Evolutionary conservation across 768 basidiomycete species (phyloP).

Genomic region (Holtermanniella nyarrowii): DNA sequence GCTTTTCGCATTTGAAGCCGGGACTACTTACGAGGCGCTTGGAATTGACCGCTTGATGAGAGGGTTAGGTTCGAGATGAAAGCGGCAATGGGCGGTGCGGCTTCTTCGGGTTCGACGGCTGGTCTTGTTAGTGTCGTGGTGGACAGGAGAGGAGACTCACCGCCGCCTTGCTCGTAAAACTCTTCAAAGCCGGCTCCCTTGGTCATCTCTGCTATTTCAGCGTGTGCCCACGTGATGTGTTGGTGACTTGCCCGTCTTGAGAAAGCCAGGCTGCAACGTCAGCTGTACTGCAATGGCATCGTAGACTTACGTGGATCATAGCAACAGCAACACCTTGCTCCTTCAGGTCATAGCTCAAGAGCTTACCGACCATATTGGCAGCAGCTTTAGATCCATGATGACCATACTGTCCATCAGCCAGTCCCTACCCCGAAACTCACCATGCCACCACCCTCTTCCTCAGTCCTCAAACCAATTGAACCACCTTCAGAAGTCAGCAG

Average conservation of each 20-base stretch:
- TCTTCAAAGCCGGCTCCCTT: slow-evolving; percentile 46
- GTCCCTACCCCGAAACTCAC: background rate
- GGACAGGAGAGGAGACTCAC: slow-evolving; percentile 21
- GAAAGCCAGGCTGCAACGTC: slow-evolving; percentile 45
- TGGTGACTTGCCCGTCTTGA: slow-evolving; percentile 43
- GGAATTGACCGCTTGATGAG: slow-evolving; percentile 44
- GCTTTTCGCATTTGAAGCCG: background rate
- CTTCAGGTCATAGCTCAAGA: slow-evolving; percentile 44
- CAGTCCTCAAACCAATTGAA: slow-evolving; percentile 44
- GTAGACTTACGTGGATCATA: slow-evolving; percentile 45
- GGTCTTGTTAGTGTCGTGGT: background rate
- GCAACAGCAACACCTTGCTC: slow-evolving; percentile 43
- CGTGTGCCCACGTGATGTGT: background rate
- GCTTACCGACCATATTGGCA: slow-evolving; percentile 47
- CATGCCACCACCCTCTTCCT: slow-evolving; percentile 47
- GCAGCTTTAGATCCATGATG: slow-evolving; percentile 49
- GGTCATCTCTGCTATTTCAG: slow-evolving; percentile 38
- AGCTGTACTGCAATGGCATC: background rate
- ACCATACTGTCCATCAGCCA: slow-evolving; percentile 36
- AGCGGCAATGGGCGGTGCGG: slow-evolving; percentile 42
- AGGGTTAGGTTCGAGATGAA: slow-evolving; percentile 42
- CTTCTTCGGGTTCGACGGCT: slow-evolving; percentile 47
- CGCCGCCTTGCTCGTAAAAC: slow-evolving; percentile 46
- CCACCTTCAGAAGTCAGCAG: slow-evolving; percentile 48
- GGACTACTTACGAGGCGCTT: slow-evolving; percentile 44